Percentiles rank a stretch among this genome's conserved stretches.
phyloP scores from a whole-genome alignment of 805 yeast species.

The Schwanniomyces occidentalis region DNA sequence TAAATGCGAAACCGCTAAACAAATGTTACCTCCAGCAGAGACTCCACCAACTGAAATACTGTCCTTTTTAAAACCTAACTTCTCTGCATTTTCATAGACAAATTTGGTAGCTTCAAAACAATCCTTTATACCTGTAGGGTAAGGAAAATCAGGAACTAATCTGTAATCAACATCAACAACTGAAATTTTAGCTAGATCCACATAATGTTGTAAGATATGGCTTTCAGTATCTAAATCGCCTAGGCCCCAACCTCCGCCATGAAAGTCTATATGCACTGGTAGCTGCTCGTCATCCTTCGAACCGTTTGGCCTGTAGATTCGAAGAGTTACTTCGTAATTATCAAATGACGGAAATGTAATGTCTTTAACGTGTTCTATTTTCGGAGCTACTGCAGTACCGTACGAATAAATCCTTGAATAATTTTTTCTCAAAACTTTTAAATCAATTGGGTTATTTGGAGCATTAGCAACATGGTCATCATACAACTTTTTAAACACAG shows the following conservation, averaged over 20 bases:
- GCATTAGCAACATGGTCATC: slow-evolving; percentile 23
- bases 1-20: slow-evolving; percentile 26
- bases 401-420: slow-evolving; percentile 35
- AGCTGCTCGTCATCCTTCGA: slow-evolving; percentile 17
- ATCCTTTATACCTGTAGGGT: slow-evolving; percentile 26
- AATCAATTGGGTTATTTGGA: slow-evolving; percentile 28
- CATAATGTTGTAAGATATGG: slow-evolving; percentile 26
- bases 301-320: slow-evolving; percentile 27
- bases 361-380: slow-evolving; percentile 24
- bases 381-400: slow-evolving; percentile 32
- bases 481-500: slow-evolving; percentile 36
- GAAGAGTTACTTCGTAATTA: slow-evolving; percentile 18
- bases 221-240: slow-evolving; percentile 30
- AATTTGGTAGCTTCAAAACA: slow-evolving; percentile 26
- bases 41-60: slow-evolving; percentile 26
- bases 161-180: slow-evolving; percentile 32
- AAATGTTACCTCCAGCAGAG: slow-evolving; percentile 26
- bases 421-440: slow-evolving; percentile 25
- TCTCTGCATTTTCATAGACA: slow-evolving; percentile 19
- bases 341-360: slow-evolving; percentile 24
- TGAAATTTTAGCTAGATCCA: slow-evolving; percentile 19
- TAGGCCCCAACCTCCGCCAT: slow-evolving; percentile 36
- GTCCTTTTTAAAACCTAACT: slow-evolving; percentile 15
- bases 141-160: slow-evolving; percentile 26
- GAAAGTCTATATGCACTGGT: slow-evolving; percentile 31